A percentile compares a stretch with the other conserved stretches of the same genome.
phyloP scores from a whole-genome alignment of 768 basidiomycete species.

The Auriscalpium vulgare region DNA sequence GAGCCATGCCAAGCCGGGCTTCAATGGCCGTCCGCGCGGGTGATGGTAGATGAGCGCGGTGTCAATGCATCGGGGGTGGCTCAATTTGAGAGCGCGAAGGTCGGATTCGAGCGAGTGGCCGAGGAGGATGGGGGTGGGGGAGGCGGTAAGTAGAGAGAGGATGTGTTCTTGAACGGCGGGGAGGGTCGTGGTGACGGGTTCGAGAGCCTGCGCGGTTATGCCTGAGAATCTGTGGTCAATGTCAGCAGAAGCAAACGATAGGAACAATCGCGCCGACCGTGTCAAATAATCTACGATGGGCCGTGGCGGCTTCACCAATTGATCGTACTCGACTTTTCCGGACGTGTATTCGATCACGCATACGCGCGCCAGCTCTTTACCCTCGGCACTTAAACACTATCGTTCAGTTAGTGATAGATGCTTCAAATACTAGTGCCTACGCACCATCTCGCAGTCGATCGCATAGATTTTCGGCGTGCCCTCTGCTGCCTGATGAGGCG shows the following conservation, averaged over 20 bases:
- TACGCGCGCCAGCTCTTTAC: slow-evolving; percentile 81
- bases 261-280: slow-evolving; percentile 37
- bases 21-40: slow-evolving; percentile 86
- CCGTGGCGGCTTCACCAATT: slow-evolving; percentile 80
- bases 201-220: slow-evolving; percentile 71
- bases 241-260: not conserved
- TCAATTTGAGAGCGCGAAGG: slow-evolving; percentile 77
- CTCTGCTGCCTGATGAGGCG: slow-evolving; percentile 40
- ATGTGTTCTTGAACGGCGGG: slow-evolving; percentile 69
- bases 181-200: slow-evolving; percentile 67
- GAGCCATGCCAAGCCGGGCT: slow-evolving; percentile 95
- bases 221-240: slow-evolving; percentile 70
- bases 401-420: not conserved
- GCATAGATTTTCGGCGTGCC: slow-evolving; percentile 53
- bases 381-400: slow-evolving; percentile 84
- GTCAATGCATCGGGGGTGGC: slow-evolving; percentile 84
- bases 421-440: slow-evolving; percentile 14
- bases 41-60: slow-evolving; percentile 89
- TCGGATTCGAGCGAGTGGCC: slow-evolving; percentile 97
- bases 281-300: slow-evolving; percentile 92
- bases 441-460: slow-evolving; percentile 96
- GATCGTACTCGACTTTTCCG: slow-evolving; percentile 74
- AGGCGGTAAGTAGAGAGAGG: slow-evolving; percentile 48
- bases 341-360: slow-evolving; percentile 75
- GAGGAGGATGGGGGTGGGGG: slow-evolving; percentile 69